Evolutionary conservation across 176 grass and related monocot species (phyloP), one percentile per base, ranked within the genome.

Genomic region (Metroxylon sagu): DNA sequence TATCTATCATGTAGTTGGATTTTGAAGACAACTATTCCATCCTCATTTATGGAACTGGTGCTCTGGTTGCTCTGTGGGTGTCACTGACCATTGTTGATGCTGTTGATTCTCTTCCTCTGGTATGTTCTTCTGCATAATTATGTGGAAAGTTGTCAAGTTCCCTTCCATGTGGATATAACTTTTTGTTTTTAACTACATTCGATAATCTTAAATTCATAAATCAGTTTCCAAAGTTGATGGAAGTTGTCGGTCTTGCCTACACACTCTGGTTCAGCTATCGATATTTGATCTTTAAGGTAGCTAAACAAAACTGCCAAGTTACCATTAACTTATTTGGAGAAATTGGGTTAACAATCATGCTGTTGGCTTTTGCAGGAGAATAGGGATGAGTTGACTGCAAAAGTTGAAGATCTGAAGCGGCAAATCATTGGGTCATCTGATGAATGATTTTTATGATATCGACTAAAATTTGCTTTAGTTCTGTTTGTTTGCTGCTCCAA

Each of bases 231-330:
- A 81, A 92, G 64, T 73, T 92, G 60, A 82, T 98, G 81, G 84
- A 92, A 89, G 81, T 92, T 30, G 71, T 92, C 16, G 93, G 93
- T 49, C 87, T 98, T 35, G 79, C 79, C 53, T 98, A 88, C 76
- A 92, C 87, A 2, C 26, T 88, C 60, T 98, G 93, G 93, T 98
- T 98, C 73, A 81, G 74, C 48, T 80, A 79, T 3, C 73, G 93
- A 53, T 89, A 92, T 76, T 63, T 98, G 14, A 81, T 98, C 56
- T 89, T 92, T 63, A 92, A 98, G 93, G 93, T 85, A 49, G 35
- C 35, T 12, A 43, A 71, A 4, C 5, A 21, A 26, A 16, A n/a
- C 7, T 6, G 7, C 15, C 5, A 18, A 18, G 5, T 14, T 5
- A 50, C 26, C 19, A 3, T 49, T 15, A 31, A 6, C 6, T 68